phyloP scores from a whole-genome alignment of 163 green algal species.

The Coccomyxa subellipsoidea region DNA sequence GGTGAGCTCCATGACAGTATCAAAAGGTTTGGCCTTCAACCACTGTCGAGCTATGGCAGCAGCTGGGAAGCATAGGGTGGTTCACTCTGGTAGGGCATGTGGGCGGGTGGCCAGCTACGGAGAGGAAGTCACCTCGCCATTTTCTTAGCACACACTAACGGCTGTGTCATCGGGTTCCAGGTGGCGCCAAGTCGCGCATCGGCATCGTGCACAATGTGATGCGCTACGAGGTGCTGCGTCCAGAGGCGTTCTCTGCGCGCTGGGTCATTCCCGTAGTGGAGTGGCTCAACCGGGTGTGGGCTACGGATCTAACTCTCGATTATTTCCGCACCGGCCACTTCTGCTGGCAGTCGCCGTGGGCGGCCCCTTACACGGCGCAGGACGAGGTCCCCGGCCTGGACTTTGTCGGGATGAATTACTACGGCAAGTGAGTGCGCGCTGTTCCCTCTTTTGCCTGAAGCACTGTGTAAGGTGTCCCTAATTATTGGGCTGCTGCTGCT shows the following conservation, averaged over 20 bases:
- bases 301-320: slow-evolving; percentile 64
- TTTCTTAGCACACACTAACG: too few relatives aligned
- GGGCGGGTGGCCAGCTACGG: too few relatives aligned
- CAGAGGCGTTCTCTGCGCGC: slow-evolving; percentile 4
- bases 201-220: slow-evolving; percentile 77
- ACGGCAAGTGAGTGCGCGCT: slow-evolving; percentile 50
- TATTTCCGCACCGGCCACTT: slow-evolving; percentile 77
- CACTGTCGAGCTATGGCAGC: too few relatives aligned
- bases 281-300: slow-evolving; percentile 60
- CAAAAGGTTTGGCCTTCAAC: too few relatives aligned
- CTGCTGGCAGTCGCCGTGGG: slow-evolving; percentile 52
- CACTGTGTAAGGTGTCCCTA: too few relatives aligned
- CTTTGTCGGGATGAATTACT: slow-evolving; percentile 83
- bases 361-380: slow-evolving; percentile 27
- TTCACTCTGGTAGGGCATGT: too few relatives aligned
- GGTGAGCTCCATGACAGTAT: too few relatives aligned
- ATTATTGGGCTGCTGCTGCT: too few relatives aligned
- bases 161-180: too few relatives aligned
- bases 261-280: slow-evolving; percentile 35
- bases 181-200: slow-evolving; percentile 47
- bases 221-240: slow-evolving; percentile 40
- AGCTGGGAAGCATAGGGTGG: too few relatives aligned
- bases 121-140: too few relatives aligned
- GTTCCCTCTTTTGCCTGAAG: background rate
- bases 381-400: slow-evolving; percentile 51